A percentile compares a stretch with the other conserved stretches of the same genome.
Conservation (phyloP, 331 rosid species). For the Erythrophleum ivorense region DNA sequence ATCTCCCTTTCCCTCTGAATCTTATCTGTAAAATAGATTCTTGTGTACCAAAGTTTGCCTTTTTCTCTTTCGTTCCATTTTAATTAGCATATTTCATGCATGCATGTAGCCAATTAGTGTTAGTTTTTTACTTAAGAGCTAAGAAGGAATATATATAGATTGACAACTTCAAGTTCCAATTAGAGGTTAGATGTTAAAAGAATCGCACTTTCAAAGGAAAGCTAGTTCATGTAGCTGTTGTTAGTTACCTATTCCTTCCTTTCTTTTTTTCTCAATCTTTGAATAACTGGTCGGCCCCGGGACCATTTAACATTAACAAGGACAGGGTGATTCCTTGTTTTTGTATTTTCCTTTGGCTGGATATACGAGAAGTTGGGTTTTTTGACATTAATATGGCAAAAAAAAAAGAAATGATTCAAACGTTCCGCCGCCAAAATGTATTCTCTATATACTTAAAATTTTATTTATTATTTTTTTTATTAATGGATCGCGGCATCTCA, state of each 20-base stretch:
- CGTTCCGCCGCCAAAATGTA: too few species aligned
- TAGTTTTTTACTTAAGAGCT: constrained; percentile 16
- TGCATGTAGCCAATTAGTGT: constrained; percentile 29
- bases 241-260: constrained; percentile 26
- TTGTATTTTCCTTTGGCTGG: background rate
- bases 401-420: too few species aligned
- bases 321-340: background rate
- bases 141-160: background rate
- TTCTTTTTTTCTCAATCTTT: background rate
- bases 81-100: constrained; percentile 28
- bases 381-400: too few species aligned
- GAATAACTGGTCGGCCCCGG: constrained; percentile 9
- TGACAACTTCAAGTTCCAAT: background rate
- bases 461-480: too few species aligned
- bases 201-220: background rate
- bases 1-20: constrained; percentile 50
- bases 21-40: constrained; percentile 57
- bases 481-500: too few species aligned
- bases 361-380: too few species aligned
- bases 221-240: background rate
- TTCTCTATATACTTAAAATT: too few species aligned
- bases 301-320: constrained; percentile 31
- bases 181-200: background rate
- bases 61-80: constrained; percentile 4
- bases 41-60: constrained; percentile 40